Evolutionary conservation across 108 stramenopile genomes (phyloP), one percentile per base, ranked within the genome.

Genomic region (Epipyxis sp.): DNA sequence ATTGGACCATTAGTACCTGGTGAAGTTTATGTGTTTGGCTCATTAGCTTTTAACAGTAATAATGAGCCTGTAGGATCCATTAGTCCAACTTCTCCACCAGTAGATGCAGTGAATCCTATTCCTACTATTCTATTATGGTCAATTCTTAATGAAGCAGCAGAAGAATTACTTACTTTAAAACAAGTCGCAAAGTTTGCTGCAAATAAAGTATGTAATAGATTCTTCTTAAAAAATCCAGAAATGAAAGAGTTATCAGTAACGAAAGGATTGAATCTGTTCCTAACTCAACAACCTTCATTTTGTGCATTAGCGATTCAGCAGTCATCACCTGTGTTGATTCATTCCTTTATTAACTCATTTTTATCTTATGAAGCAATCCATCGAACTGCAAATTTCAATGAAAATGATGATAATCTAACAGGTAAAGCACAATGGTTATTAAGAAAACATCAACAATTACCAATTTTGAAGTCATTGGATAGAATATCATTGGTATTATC

Each of bases 1-100:
- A 6, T 74, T 54, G 44, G 71, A 10, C 50, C 71, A 13, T 37
- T 74, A 42, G 41, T 39, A 13, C 16, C 25, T 13, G 34, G 34
- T 74, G 71, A 74, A 42, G 25, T 13, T 13, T 74, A 74, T 74
- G 34, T 74, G 13, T 74, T 74, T 74, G 71, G 10, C 34, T 30
- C 32, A 42, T 37, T 25, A 32, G 71, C 46, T 13, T 74, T 42
- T 42, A 57, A 74, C 43, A 42, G 27, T 27, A 42, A 27, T n/a
- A 6, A 57, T 74, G 42, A 27, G 71, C 16, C 27, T 3, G 44
- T 74, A 27, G 34, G 71, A 27, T 20, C 6, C 20, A 50, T 6
- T 50, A 50, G 20, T 50, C 46, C 46, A 13, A 13, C 46, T 50
- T 13, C 46, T 13, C 46, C 46, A 13, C 13, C 20, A 20, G 20